Percentiles rank a stretch among this genome's conserved stretches.
These are phyloP conservation scores for Penicillium mononematosum DNA, from an alignment of 495 filamentous ascomycete genomes.

Conservation along the genomic window DNA sequence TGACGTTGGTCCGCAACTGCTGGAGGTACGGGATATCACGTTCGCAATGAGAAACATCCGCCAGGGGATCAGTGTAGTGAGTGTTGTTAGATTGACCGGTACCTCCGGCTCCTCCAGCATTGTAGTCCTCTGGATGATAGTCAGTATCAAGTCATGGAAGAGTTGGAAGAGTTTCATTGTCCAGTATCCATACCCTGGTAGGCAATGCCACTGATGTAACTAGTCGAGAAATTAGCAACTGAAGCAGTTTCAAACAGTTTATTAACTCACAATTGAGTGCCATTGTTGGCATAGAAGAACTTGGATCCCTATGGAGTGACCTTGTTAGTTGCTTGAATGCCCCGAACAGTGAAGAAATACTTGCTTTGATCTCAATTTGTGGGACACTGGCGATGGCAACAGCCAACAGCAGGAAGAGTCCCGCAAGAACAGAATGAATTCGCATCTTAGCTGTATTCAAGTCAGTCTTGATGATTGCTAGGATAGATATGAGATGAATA, in stretches of 20 bases:
- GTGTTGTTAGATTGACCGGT: constrained; percentile 29
- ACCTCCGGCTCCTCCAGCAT: constrained; percentile 19
- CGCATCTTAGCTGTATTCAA: not conserved
- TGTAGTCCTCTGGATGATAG: constrained; percentile 44
- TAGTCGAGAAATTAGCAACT: constrained; percentile 22
- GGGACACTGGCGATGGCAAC: constrained; percentile 1
- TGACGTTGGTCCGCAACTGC: constrained; percentile 76
- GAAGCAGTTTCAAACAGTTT: not conserved
- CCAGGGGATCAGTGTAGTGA: constrained; percentile 64
- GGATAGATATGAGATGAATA: not conserved
- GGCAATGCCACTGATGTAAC: constrained; percentile 79
- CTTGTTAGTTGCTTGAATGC: not conserved
- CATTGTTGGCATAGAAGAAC: constrained; percentile 73
- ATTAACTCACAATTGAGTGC: constrained; percentile 67
- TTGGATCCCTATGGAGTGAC: constrained; percentile 56
- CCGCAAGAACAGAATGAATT: not conserved
- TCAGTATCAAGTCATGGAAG: constrained; percentile 12
- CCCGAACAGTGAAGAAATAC: not conserved
- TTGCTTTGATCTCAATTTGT: constrained; percentile 10
- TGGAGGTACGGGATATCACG: constrained; percentile 77
- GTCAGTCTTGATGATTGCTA: too few relatives aligned
- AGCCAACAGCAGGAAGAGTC: not conserved
- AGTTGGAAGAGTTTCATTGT: not conserved
- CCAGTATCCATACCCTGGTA: constrained; percentile 58
- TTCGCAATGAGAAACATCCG: constrained; percentile 62